phyloP scores from a whole-genome alignment of 257 asterid genomes.

The Solanum peruvianum region DNA sequence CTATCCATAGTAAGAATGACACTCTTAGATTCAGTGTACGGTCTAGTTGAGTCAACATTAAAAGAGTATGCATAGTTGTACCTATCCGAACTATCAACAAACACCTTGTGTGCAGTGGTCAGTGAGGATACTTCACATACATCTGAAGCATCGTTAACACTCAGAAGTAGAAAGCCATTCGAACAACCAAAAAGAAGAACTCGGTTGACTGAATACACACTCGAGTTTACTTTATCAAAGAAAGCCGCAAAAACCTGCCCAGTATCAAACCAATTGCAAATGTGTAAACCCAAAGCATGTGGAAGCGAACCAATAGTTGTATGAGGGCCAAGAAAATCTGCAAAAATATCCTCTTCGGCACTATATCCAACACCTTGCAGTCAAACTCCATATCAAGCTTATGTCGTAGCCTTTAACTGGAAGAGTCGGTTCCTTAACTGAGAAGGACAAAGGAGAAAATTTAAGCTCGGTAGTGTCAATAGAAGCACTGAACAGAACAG shows the following conservation, averaged over 20 bases:
- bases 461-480: neutral
- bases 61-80: too few relatives aligned
- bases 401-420: neutral
- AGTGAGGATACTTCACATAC: neutral
- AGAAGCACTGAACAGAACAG: neutral
- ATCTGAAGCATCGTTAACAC: neutral
- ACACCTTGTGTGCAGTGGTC: neutral
- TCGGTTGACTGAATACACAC: neutral
- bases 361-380: neutral
- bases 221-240: neutral
- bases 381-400: neutral
- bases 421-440: neutral
- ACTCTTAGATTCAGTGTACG: too few relatives aligned
- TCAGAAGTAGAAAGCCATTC: neutral
- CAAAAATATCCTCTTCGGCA: neutral
- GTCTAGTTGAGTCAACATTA: too few relatives aligned
- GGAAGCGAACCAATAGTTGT: neutral
- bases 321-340: neutral
- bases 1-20: neutral
- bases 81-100: neutral
- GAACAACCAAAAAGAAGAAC: neutral
- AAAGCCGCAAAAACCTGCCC: neutral
- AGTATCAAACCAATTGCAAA: neutral
- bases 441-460: neutral
- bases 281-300: neutral